Conservation (phyloP, 208 protist genomes). For the Naegleria fowleri region DNA sequence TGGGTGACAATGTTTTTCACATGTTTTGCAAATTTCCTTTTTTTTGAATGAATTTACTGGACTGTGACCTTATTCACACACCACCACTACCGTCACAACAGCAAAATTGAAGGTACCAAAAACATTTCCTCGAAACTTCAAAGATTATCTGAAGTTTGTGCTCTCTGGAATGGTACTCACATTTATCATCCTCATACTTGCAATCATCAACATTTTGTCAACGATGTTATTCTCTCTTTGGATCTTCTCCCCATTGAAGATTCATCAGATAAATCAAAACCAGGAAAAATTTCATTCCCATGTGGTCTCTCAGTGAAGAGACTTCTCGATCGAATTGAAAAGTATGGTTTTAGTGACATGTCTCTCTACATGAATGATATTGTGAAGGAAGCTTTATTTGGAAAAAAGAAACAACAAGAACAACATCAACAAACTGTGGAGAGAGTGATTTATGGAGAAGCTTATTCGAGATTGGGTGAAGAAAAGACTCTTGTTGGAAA, state of each 20-base stretch:
- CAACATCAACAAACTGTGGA: not conserved
- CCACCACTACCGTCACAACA: too few species aligned
- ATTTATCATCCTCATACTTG: not conserved
- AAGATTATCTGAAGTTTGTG: not conserved
- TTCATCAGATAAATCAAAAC: not conserved
- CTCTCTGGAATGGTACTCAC: not conserved
- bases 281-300: not conserved
- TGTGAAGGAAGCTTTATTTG: not conserved
- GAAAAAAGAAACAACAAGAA: not conserved
- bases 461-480: not conserved
- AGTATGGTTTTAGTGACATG: not conserved
- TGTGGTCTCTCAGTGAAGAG: not conserved
- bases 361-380: not conserved
- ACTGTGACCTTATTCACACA: too few species aligned
- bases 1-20: too few species aligned
- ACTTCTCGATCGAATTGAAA: not conserved
- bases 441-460: not conserved
- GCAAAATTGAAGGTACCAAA: not conserved
- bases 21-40: too few species aligned
- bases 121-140: not conserved
- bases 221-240: not conserved
- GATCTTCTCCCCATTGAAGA: not conserved
- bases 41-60: too few species aligned
- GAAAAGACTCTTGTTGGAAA: not conserved
- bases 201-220: conserved; percentile 4